These are phyloP conservation scores for Oryza meridionalis DNA, from an alignment of 176 grass and related monocot genomes.

Conservation along the genomic window DNA sequence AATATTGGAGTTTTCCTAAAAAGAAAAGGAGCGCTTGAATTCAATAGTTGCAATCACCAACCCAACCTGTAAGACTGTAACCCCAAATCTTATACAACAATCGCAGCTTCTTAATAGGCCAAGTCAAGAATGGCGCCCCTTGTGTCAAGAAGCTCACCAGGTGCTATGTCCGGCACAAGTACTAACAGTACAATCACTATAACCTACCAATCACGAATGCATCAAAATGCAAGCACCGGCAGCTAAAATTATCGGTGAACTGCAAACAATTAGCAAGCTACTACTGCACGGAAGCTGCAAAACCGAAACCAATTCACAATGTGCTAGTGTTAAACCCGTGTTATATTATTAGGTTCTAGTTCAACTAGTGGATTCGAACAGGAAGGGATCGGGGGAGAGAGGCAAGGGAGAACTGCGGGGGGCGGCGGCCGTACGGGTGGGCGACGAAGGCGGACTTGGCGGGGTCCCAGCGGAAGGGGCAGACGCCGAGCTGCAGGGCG, in stretches of 20 bases:
- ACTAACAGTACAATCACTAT: neutral
- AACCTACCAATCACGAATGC: neutral
- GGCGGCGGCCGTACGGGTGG: slow-evolving; percentile 54
- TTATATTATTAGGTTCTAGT: neutral
- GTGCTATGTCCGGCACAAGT: neutral
- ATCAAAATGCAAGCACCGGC: neutral
- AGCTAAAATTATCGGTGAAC: neutral
- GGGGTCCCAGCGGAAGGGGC: slow-evolving; percentile 89
- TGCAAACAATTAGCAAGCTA: neutral
- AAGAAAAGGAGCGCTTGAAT: neutral
- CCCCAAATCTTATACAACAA: neutral
- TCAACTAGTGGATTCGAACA: neutral
- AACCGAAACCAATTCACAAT: too few relatives aligned
- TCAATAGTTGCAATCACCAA: neutral
- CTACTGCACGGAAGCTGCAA: neutral
- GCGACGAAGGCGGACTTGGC: slow-evolving; percentile 62
- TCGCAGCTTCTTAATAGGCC: neutral
- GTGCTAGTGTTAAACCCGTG: neutral
- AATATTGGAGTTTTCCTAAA: neutral
- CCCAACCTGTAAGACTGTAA: too few relatives aligned
- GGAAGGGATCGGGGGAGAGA: neutral
- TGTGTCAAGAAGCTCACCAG: too few relatives aligned
- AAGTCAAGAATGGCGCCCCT: neutral
- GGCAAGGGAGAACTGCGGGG: neutral
- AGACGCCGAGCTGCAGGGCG: slow-evolving; percentile 81